phyloP scores from a whole-genome alignment of 768 basidiomycete genomes.

The Lactifluus pinguis region DNA sequence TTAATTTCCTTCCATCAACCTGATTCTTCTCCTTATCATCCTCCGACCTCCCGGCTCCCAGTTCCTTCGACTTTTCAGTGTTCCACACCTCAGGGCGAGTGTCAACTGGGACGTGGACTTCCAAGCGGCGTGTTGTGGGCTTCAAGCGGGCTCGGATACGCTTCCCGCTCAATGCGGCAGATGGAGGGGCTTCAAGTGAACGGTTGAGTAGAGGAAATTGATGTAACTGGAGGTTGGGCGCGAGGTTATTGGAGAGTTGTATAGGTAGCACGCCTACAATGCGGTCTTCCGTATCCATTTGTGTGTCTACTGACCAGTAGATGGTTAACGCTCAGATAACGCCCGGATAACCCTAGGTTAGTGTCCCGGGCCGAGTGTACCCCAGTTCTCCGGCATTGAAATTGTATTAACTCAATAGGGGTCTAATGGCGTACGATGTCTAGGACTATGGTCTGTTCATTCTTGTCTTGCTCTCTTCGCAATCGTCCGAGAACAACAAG shows the following conservation, averaged over 20 bases:
- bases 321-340: neutral
- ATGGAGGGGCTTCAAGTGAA: conserved; percentile 69
- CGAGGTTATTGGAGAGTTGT: conserved; percentile 53
- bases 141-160: conserved; percentile 68
- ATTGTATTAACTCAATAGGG: neutral
- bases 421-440: conserved; percentile 11
- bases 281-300: conserved; percentile 41
- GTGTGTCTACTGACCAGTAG: no score
- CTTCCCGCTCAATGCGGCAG: conserved; percentile 64
- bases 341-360: no score
- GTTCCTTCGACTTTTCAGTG: conserved; percentile 51
- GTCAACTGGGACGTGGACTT: conserved; percentile 79
- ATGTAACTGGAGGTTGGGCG: conserved; percentile 63
- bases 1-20: conserved; percentile 30
- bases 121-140: conserved; percentile 49
- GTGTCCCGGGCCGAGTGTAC: no score
- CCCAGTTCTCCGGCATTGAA: neutral
- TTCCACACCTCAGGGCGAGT: conserved; percentile 77
- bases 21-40: conserved; percentile 78
- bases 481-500: conserved; percentile 50
- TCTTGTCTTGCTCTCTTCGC: conserved; percentile 22
- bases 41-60: conserved; percentile 56
- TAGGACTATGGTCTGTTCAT: conserved; percentile 2
- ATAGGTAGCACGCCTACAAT: conserved; percentile 63
- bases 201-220: conserved; percentile 73